phyloP scores from a whole-genome alignment of 2,329 filamentous ascomycete species.

The Metarhizium rileyi region DNA sequence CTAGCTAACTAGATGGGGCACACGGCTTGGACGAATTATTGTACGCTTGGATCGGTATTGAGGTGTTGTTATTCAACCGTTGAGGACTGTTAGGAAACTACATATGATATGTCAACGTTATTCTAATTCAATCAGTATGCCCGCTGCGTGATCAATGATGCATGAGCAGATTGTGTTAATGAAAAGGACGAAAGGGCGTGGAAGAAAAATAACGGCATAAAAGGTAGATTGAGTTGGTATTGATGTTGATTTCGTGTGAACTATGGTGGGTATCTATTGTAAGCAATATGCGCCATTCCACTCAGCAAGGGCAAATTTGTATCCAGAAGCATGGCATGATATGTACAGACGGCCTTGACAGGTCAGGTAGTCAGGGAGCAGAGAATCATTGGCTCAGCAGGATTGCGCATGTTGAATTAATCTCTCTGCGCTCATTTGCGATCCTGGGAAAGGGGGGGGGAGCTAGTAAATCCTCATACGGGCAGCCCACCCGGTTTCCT shows the following conservation, averaged over 20 bases:
- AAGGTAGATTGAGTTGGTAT: not conserved
- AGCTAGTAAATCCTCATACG: conserved; percentile 63
- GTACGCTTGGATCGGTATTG: conserved; percentile 4
- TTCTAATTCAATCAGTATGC: not conserved
- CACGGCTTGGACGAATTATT: conserved; percentile 2
- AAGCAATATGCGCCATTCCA: not conserved
- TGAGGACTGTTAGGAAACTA: not conserved
- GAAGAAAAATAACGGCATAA: not conserved
- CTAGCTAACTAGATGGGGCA: conserved; percentile 1
- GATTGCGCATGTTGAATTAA: not conserved
- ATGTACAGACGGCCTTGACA: not conserved
- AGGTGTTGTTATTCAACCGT: not conserved
- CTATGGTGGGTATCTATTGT: conserved; percentile 5
- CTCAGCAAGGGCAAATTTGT: not conserved
- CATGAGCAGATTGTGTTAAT: not conserved
- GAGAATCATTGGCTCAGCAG: not conserved
- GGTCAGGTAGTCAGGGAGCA: not conserved
- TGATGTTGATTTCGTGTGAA: not conserved
- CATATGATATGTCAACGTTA: not conserved
- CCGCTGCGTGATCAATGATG: not conserved
- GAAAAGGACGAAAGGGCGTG: not conserved
- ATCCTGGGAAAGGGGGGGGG: conserved; percentile 7
- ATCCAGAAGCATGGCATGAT: not conserved
- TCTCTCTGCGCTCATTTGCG: not conserved
- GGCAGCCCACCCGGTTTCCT: conserved; percentile 64